Conservation (phyloP, 2,329 filamentous ascomycete genomes). For the Apiospora kogelbergensis region DNA sequence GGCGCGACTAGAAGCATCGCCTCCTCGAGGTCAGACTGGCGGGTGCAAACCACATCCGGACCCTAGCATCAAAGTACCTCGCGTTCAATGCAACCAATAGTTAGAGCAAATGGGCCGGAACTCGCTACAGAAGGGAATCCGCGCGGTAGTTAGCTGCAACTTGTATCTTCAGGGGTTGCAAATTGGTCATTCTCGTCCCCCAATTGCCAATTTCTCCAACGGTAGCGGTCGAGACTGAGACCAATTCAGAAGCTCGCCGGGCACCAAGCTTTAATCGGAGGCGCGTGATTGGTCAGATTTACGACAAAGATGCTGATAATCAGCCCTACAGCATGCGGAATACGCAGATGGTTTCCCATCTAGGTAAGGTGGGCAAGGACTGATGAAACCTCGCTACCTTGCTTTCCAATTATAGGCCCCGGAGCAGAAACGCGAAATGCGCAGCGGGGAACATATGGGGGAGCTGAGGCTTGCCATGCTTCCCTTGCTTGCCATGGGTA, state of each 20-base stretch:
- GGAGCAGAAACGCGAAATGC: neutral
- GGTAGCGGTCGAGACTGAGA: neutral
- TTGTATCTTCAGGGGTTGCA: neutral
- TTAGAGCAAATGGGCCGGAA: neutral
- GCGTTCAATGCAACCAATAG: neutral
- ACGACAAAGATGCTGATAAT: slow-evolving; percentile 4
- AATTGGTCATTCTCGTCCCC: neutral
- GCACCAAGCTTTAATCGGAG: neutral
- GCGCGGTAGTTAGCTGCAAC: neutral
- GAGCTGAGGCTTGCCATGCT: neutral
- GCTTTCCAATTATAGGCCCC: slow-evolving; percentile 3
- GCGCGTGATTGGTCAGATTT: neutral
- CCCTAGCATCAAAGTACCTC: neutral
- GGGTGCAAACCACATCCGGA: neutral
- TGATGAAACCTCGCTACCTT: neutral
- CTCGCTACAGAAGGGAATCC: neutral
- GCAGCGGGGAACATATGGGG: neutral
- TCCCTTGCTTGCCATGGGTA: too few species aligned
- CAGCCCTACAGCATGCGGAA: neutral
- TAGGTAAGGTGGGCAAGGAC: neutral
- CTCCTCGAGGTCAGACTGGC: neutral
- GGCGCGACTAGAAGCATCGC: neutral
- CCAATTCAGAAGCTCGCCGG: neutral
- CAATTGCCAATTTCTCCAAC: neutral
- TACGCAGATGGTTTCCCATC: neutral